Percentiles rank a stretch among this genome's conserved stretches.
Conservation (phyloP, 1,139 yeast genomes). For the Scheffersomyces stambukii region DNA sequence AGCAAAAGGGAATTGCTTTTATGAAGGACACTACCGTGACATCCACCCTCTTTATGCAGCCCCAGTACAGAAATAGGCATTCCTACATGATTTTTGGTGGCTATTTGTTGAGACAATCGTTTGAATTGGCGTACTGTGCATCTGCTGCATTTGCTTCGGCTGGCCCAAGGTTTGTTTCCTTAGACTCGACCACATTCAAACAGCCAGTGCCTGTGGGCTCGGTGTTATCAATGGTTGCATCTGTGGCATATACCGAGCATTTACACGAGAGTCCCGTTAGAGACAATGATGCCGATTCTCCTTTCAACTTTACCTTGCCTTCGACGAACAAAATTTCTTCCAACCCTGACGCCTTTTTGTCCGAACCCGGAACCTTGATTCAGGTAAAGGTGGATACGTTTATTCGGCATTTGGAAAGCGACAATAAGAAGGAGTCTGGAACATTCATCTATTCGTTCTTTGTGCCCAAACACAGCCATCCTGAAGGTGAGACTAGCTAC, state of each 20-base stretch:
- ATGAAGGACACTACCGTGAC: constrained; percentile 70
- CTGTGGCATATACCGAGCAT: constrained; percentile 81
- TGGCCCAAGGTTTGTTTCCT: constrained; percentile 81
- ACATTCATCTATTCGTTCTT: constrained; percentile 85
- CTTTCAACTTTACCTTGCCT: constrained; percentile 49
- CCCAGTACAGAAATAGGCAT: constrained; percentile 91
- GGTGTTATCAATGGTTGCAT: constrained; percentile 74
- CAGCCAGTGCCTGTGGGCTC: constrained; percentile 96
- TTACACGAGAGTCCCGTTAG: constrained; percentile 37
- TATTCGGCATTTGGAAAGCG: constrained; percentile 64
- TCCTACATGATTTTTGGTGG: constrained; percentile 95
- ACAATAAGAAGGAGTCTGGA: constrained; percentile 67
- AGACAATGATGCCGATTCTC: constrained; percentile 30
- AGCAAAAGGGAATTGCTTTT: constrained; percentile 48
- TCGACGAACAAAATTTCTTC: constrained; percentile 52
- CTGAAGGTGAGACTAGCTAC: constrained; percentile 41
- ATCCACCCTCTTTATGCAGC: constrained; percentile 89
- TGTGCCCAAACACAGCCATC: constrained; percentile 51
- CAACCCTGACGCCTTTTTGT: constrained; percentile 56
- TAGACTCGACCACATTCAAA: constrained; percentile 86
- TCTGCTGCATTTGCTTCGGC: constrained; percentile 85
- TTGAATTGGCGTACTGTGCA: constrained; percentile 88
- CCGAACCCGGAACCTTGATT: constrained; percentile 79
- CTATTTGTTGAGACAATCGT: constrained; percentile 82
- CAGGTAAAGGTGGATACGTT: constrained; percentile 86